Base-by-base conservation (phyloP, 768 basidiomycete species). In the Mycena belliarum region DNA sequence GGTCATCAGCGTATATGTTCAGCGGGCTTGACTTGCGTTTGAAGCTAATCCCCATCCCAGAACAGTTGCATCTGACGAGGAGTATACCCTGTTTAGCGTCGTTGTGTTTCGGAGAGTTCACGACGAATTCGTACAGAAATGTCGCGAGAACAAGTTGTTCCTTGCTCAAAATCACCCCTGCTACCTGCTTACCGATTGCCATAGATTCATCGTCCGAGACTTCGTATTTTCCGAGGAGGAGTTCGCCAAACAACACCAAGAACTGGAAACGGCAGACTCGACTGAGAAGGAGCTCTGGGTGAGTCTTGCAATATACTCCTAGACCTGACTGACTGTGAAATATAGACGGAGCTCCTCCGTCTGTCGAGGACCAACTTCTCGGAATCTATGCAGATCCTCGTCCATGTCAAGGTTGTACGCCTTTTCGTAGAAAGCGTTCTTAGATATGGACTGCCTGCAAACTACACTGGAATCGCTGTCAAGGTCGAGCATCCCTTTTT, bases 241-340 rank as follows among this genome's bases (percentile, higher is more conserved):
- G 57, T 76, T 95, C 26, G 79, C 79, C 58, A 93, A 88, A 72
- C 91, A 96, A 69, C 81, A 80, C 63, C 82, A 91, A 69, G 96
- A 96, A 49, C 75, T 97, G 14, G 83, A 86, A 29, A 78, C 78
- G n/a, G 86, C 94, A 3, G 87, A 88, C 62, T 79, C 82, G 8
- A 92, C 94, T 26, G 97, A 98, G 80, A 93, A 91, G 73, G 96
- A 99, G 68, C 86, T 97, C 47, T 98, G 97, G 97, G 95, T 96
- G 68, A 63, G 86, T 3, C n/a, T 44, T 41, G 8, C 21, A 4
- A 37, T 12, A 26, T 42, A 35, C 11, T 26, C 26, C 3, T 25
- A n/a, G 21, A 24, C 16, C 3, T 24, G 26, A 20, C 35, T 33
- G 26, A 35, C 37, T 29, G 40, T 50, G 32, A 33, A 33, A 21